phyloP scores from a whole-genome alignment of 2,329 filamentous ascomycete species.

The Neocatenulostroma microsporum region DNA sequence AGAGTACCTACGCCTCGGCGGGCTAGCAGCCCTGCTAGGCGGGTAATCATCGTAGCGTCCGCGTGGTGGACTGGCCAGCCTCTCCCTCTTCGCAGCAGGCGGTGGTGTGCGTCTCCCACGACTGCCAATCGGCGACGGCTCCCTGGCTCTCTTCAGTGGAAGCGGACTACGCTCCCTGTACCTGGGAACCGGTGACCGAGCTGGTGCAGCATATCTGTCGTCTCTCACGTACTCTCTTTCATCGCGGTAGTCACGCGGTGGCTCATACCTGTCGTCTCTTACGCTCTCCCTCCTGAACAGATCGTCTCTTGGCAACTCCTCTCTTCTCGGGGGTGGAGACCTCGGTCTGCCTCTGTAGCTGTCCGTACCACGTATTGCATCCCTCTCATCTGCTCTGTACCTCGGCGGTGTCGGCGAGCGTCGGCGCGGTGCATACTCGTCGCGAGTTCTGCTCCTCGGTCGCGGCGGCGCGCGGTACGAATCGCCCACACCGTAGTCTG shows the following conservation, averaged over 20 bases:
- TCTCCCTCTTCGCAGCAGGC: slow-evolving; percentile 33
- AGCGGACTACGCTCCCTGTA: slow-evolving; percentile 38
- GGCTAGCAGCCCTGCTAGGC: slow-evolving; percentile 29
- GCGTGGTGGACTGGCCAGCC: slow-evolving; percentile 32
- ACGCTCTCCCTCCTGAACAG: slow-evolving; percentile 28
- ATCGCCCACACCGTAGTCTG: slow-evolving; percentile 52
- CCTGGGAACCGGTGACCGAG: slow-evolving; percentile 34
- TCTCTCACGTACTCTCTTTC: slow-evolving; percentile 18
- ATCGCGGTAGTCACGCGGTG: slow-evolving; percentile 9
- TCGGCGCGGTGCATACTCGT: no score
- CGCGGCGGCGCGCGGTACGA: slow-evolving; percentile 22
- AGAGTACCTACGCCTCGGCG: slow-evolving; percentile 36
- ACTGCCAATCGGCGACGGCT: slow-evolving; percentile 41
- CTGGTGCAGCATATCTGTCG: slow-evolving; percentile 13
- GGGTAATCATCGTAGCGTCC: slow-evolving; percentile 41
- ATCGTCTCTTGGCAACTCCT: slow-evolving; percentile 30
- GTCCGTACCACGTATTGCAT: slow-evolving; percentile 13
- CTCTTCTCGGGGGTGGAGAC: slow-evolving; percentile 26
- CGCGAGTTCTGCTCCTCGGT: slow-evolving; percentile 8
- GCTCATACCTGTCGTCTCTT: slow-evolving; percentile 18
- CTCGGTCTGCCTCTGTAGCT: slow-evolving; percentile 26
- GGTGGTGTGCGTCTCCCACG: slow-evolving; percentile 39
- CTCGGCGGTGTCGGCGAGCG: slow-evolving; percentile 26
- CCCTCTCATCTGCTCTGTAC: slow-evolving; percentile 19
- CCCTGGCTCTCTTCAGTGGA: slow-evolving; percentile 37